phyloP scores from a whole-genome alignment of 1,139 yeast genomes.

The Pneumocystis wakefieldiae region DNA sequence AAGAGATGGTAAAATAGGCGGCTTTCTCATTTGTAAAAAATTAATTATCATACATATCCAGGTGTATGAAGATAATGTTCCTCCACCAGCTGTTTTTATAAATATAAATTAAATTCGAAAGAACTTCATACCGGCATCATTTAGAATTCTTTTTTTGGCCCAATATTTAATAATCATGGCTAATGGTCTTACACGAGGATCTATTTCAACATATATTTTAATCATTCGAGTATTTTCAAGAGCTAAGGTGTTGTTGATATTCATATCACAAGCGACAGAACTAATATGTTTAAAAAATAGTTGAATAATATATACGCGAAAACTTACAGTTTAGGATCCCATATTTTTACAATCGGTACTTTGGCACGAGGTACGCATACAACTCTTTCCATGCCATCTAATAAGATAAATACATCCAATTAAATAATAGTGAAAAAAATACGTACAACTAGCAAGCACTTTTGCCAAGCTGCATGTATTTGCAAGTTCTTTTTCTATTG shows the following conservation, averaged over 20 bases:
- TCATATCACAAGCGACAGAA: constrained; percentile 17
- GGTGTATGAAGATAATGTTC: constrained; percentile 19
- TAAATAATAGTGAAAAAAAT: neutral
- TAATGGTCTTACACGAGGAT: constrained; percentile 17
- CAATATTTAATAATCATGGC: constrained; percentile 19
- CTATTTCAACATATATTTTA: constrained; percentile 17
- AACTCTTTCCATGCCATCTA: constrained; percentile 17
- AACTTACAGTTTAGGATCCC: constrained; percentile 17
- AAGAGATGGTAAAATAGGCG: constrained; percentile 17
- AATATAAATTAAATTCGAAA: neutral
- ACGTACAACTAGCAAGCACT: constrained; percentile 14
- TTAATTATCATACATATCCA: constrained; percentile 19
- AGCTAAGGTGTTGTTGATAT: constrained; percentile 18
- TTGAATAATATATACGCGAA: neutral
- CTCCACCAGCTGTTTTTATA: constrained; percentile 14
- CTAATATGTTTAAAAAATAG: neutral
- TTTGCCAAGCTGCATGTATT: constrained; percentile 15
- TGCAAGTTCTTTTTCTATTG: constrained; percentile 11
- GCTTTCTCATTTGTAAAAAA: constrained; percentile 16
- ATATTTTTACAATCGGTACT: constrained; percentile 19
- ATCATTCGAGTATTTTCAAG: constrained; percentile 18
- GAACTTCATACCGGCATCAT: constrained; percentile 14
- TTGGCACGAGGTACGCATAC: constrained; percentile 18
- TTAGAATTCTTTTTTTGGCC: constrained; percentile 18
- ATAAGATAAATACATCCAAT: neutral